Conservation (phyloP, 129 eudicot genomes). For the Tanacetum coccineum region DNA sequence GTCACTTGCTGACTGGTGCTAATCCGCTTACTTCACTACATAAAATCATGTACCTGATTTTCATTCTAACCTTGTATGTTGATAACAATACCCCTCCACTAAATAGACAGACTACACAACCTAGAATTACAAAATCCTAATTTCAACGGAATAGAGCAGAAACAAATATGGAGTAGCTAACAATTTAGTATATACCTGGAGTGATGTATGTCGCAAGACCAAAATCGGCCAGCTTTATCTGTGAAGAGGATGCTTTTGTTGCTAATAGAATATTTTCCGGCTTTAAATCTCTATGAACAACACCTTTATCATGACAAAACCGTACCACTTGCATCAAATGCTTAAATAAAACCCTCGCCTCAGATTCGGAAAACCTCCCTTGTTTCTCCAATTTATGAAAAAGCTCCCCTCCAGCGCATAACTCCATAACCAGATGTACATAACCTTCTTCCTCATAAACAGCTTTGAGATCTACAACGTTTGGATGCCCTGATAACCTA, state of each 20-base stretch:
- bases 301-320: conserved; percentile 78
- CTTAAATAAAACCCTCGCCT: conserved; percentile 53
- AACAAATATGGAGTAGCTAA: not conserved
- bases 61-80: not conserved
- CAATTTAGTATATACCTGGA: conserved; percentile 39
- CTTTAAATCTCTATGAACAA: conserved; percentile 84
- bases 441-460: conserved; percentile 83
- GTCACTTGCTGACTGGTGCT: not conserved
- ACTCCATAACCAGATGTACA: conserved; percentile 88
- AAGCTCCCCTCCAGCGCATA: conserved; percentile 91
- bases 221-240: conserved; percentile 78
- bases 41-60: not conserved
- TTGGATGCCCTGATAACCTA: conserved; percentile 76
- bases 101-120: not conserved
- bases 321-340: conserved; percentile 67
- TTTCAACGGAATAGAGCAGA: not conserved
- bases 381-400: conserved; percentile 62
- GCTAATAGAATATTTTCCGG: conserved; percentile 78
- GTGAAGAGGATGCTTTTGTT: conserved; percentile 53
- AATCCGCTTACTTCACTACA: not conserved
- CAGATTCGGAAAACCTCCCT: conserved; percentile 61
- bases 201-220: conserved; percentile 77
- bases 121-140: not conserved
- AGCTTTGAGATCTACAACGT: conserved; percentile 74
- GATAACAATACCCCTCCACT: not conserved